These are phyloP conservation scores for Fraxinus americana DNA, from an alignment of 257 asterid genomes.

Conservation along the genomic window DNA sequence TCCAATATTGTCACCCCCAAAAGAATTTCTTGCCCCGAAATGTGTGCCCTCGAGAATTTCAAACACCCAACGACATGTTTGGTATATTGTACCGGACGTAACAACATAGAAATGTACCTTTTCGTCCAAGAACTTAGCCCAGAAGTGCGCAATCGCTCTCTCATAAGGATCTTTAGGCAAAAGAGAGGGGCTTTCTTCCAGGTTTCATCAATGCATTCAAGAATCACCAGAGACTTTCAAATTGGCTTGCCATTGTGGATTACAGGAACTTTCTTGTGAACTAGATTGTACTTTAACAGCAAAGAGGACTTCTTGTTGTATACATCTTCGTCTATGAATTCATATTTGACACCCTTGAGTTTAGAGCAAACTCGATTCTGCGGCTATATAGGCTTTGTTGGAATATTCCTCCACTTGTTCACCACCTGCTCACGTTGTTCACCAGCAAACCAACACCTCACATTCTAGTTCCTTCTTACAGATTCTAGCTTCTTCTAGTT, in stretches of 20 bases:
- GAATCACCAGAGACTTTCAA: conserved; percentile 40
- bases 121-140: not conserved
- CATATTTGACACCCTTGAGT: conserved; percentile 51
- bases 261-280: conserved; percentile 47
- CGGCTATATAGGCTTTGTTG: too few species aligned
- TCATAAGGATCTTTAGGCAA: conserved; percentile 46
- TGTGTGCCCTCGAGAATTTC: conserved; percentile 8
- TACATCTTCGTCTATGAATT: conserved; percentile 38
- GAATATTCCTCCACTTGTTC: too few species aligned
- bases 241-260: conserved; percentile 52
- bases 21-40: not conserved
- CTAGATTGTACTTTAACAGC: too few species aligned
- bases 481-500: too few species aligned
- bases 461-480: too few species aligned
- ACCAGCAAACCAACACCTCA: too few species aligned
- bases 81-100: not conserved
- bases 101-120: not conserved
- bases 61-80: not conserved
- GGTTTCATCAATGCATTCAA: conserved; percentile 56
- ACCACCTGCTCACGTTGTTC: too few species aligned
- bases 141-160: conserved; percentile 23
- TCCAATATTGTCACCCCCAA: conserved; percentile 20
- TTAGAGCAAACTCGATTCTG: too few species aligned
- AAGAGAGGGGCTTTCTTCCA: conserved; percentile 36
- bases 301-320: conserved; percentile 36